These are phyloP conservation scores for Fusarium cicatricum DNA, from an alignment of 2,329 filamentous ascomycete genomes.

Conservation along the genomic window DNA sequence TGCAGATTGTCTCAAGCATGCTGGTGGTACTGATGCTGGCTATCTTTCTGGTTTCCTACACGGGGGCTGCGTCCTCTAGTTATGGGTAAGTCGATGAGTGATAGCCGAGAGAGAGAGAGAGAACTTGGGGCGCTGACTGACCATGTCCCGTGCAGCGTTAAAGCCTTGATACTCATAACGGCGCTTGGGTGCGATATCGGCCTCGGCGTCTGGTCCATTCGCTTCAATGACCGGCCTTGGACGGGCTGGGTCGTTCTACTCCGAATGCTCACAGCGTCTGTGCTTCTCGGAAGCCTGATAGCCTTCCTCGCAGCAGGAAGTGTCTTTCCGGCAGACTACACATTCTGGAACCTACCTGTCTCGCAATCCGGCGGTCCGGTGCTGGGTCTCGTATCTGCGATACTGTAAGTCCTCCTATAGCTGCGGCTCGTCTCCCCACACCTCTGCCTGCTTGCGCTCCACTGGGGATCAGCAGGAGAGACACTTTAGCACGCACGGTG, in stretches of 20 bases:
- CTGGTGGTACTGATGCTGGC: constrained; percentile 45
- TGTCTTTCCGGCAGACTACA: constrained; percentile 49
- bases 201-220: constrained; percentile 48
- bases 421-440: background rate
- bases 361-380: constrained; percentile 44
- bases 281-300: constrained; percentile 48
- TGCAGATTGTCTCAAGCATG: constrained; percentile 44
- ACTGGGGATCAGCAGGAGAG: background rate
- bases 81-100: constrained; percentile 29
- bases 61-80: constrained; percentile 27
- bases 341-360: constrained; percentile 48
- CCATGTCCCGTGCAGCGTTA: constrained; percentile 18
- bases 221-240: constrained; percentile 44
- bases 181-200: constrained; percentile 47
- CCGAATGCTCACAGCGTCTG: constrained; percentile 44
- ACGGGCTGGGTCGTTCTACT: constrained; percentile 44
- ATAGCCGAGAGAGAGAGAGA: background rate
- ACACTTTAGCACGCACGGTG: background rate
- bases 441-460: background rate
- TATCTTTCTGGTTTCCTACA: constrained; percentile 44
- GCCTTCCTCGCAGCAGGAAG: constrained; percentile 47
- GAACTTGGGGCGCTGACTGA: constrained; percentile 5
- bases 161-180: constrained; percentile 43
- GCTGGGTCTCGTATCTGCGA: constrained; percentile 49
- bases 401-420: constrained; percentile 40